Percentiles rank a stretch among this genome's conserved stretches.
Evolutionary conservation across 495 filamentous ascomycete genomes (phyloP).

Genomic region (Hamigera avellanea): DNA sequence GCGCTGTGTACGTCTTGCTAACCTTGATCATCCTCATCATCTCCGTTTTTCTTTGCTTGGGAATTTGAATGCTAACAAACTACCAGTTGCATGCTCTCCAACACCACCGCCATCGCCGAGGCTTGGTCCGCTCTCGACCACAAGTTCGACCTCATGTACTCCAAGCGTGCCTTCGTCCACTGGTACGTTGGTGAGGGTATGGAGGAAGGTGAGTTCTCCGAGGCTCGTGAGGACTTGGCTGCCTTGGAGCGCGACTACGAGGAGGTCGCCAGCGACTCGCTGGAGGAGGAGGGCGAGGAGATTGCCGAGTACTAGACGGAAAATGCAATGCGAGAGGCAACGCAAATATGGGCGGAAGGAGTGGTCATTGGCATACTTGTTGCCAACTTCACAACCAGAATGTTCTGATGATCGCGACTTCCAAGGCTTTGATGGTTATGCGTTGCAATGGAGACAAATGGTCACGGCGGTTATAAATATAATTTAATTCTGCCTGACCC

Average conservation of each 20-base stretch:
- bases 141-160: conserved; percentile 99
- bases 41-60: too few relatives aligned
- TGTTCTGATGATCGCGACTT: too few relatives aligned
- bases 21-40: not conserved
- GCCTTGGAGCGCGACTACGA: conserved; percentile 98
- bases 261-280: conserved; percentile 93
- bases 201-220: conserved; percentile 99
- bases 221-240: conserved; percentile 95
- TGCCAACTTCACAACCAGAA: too few relatives aligned
- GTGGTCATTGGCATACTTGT: too few relatives aligned
- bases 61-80: too few relatives aligned
- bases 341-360: not conserved
- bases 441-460: conserved; percentile 16
- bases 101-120: conserved; percentile 98
- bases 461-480: not conserved
- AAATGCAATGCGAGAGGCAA: conserved; percentile 2
- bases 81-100: conserved; percentile 89
- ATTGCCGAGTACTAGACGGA: conserved; percentile 75
- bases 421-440: conserved; percentile 5
- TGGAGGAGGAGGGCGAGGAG: conserved; percentile 68
- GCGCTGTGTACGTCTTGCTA: conserved; percentile 83
- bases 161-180: conserved; percentile 98
- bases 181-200: conserved; percentile 99
- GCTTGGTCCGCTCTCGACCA: conserved; percentile 94
- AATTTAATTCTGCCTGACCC: conserved; percentile 8